Evolutionary conservation across 2,329 filamentous ascomycete genomes (phyloP), one percentile per base, ranked within the genome.

Genomic region (Fusarium sp.): DNA sequence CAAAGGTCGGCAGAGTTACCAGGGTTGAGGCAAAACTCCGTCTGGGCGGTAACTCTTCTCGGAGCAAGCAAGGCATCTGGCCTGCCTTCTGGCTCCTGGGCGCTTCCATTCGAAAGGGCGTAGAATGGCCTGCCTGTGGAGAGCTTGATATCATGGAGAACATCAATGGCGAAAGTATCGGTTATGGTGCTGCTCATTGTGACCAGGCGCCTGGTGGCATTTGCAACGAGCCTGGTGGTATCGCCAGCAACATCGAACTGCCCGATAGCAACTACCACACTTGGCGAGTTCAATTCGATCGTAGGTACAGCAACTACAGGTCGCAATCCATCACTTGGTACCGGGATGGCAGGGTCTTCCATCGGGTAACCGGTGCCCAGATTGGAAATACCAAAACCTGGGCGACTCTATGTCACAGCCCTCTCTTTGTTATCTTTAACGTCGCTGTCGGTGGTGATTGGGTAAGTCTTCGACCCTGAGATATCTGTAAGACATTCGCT

Each of bases 81-180:
- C 85, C 86, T 0, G 86, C 86, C 1, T 87, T 87, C 70, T 88
- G 85, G 86, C 78, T 87, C 62, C 79, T 88, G 17, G 85, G 86
- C 40, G 80, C 86, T 49, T 74, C 80, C 13, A 77, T 84, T 55
- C 82, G 83, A 26, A 77, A 81, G 44, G 84, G 84, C 10, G 81
- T 79, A 1, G 35, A 70, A 15, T 88, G 86, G 86, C 86, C 86
- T 0, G 53, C 62, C 10, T 84, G 83, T 59, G 86, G 86, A 62
- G 86, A 88, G 79, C 78, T 88, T 49, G 86, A 88, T 73, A 83
- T 88, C 68, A 79, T 88, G 73, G 86, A 88, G 79, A 83, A 81
- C 57, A 76, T 87, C 70, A 85, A 87, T 75, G 86, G 86, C 11
- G 54, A 78, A 40, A 75, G 76, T 6, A 79, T 77, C 2, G 85